Evolutionary conservation across 2,329 filamentous ascomycete species (phyloP), one percentile per base, ranked within the genome.

Genomic region (Fusarium verrucosum): DNA sequence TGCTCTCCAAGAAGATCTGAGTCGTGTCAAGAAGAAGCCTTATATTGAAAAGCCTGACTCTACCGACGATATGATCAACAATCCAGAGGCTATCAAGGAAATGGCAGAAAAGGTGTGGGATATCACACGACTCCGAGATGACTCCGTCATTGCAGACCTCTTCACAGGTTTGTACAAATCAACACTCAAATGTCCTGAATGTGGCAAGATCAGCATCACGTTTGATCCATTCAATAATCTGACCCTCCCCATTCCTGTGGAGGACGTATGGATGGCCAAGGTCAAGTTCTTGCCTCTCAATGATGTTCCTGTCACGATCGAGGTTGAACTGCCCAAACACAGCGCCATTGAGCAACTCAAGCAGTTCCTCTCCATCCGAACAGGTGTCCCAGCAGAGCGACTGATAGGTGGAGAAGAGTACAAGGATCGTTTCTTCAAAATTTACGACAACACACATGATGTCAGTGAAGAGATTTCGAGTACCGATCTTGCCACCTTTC

Each of bases 81-180:
- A 98, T 72, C 89, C 87, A 3, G 85, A 87, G 38, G 91, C 91
- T 11, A 92, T 99, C 73, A 86, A 88, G 56, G 86, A 90, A 65
- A 92, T 99, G 80, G 95, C 94, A 1, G 87, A 94, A 49, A 87
- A 92, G 67, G 95, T 95, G 60, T 96, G 94, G 87, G 88, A 92
- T 62, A 97, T 97, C 58, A 96, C 96, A 66, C 92, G 92, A 73
- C 89, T 90, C 64, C 89, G 95, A 49, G 97, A 99, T 69, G 93
- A 98, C 73, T 98, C 95, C 0, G 90, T 98, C 36, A 92, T 97
- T 67, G 94, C 92, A 55, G 95, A 99, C 74, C 83, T 99, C 11
- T 99, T 99, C 76, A 96, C 92, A 20, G 95, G 95, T 64, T 92
- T 98, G 85, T 99, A 98, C 85, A 97, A 98, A 80, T 98, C 96